Conservation (phyloP, 208 protist genomes). For the Acanthamoeba castellanii region DNA sequence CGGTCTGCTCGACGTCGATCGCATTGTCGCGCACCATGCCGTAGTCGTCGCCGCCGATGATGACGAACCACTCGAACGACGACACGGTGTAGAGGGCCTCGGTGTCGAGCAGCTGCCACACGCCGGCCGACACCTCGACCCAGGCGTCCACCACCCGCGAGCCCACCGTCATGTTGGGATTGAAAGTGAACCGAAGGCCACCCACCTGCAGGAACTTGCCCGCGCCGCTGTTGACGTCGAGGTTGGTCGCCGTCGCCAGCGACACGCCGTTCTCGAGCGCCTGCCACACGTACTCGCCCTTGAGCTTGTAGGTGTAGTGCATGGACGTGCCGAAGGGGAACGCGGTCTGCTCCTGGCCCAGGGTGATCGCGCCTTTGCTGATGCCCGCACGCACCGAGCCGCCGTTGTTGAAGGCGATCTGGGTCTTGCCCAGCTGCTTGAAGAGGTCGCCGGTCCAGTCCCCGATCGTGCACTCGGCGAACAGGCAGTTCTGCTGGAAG, state of each 20-base stretch:
- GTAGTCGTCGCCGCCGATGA: slow-evolving; percentile 59
- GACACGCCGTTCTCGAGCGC: slow-evolving; percentile 57
- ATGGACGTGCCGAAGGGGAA: slow-evolving; percentile 52
- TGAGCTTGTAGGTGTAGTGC: slow-evolving; percentile 59
- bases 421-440: slow-evolving; percentile 16
- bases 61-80: slow-evolving; percentile 34
- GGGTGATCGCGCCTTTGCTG: slow-evolving; percentile 17
- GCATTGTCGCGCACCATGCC: slow-evolving; percentile 6
- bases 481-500: slow-evolving; percentile 48
- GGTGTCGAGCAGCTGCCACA: slow-evolving; percentile 4
- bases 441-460: slow-evolving; percentile 43
- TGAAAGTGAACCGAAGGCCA: neutral
- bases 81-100: slow-evolving; percentile 6
- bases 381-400: slow-evolving; percentile 7
- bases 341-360: slow-evolving; percentile 57
- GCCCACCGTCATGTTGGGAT: neutral
- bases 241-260: neutral
- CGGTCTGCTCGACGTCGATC: neutral
- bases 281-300: slow-evolving; percentile 53
- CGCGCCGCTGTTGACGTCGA: slow-evolving; percentile 46
- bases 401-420: slow-evolving; percentile 58
- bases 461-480: slow-evolving; percentile 60
- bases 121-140: neutral
- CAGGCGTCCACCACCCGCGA: slow-evolving; percentile 4
- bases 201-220: slow-evolving; percentile 65